Evolutionary conservation across 202 grass and related monocot genomes (phyloP).

Genomic region (Schoenoplectus tabernaemontani): DNA sequence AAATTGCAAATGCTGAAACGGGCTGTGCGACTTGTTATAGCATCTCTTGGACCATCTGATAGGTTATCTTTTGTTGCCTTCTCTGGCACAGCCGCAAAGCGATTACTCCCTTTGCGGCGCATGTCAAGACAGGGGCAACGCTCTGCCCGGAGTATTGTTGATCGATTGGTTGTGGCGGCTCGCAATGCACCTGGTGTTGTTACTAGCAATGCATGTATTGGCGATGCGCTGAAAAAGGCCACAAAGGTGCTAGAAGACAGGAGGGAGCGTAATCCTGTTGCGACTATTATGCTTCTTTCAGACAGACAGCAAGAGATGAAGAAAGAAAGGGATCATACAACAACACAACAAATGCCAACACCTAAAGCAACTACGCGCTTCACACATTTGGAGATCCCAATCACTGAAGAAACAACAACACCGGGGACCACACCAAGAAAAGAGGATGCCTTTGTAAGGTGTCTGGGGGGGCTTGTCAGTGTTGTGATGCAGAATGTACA

Average conservation of each 20-base stretch:
- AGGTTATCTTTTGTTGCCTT: slow-evolving; percentile 83
- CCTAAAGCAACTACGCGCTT: slow-evolving; percentile 43
- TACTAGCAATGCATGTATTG: slow-evolving; percentile 32
- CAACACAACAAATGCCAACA: not conserved
- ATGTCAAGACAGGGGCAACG: slow-evolving; percentile 90
- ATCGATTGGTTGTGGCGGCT: slow-evolving; percentile 55
- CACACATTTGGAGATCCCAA: slow-evolving; percentile 81
- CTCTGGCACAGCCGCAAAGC: slow-evolving; percentile 65
- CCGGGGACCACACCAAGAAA: not conserved
- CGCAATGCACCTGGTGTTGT: slow-evolving; percentile 21
- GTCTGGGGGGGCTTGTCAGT: slow-evolving; percentile 70
- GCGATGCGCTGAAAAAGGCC: slow-evolving; percentile 81
- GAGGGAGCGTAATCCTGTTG: slow-evolving; percentile 67
- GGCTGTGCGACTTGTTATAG: slow-evolving; percentile 65
- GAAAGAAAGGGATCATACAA: not conserved
- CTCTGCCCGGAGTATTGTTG: slow-evolving; percentile 69
- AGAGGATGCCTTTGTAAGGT: slow-evolving; percentile 72
- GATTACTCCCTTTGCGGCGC: slow-evolving; percentile 58
- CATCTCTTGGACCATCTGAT: slow-evolving; percentile 67
- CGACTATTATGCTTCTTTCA: slow-evolving; percentile 87
- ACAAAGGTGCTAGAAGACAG: slow-evolving; percentile 90
- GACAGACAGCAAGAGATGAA: slow-evolving; percentile 35
- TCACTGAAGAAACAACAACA: slow-evolving; percentile 21
- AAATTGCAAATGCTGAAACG: slow-evolving; percentile 90
- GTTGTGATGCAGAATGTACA: slow-evolving; percentile 89